Percentiles rank a stretch among this genome's conserved stretches.
phyloP scores from a whole-genome alignment of 345 rosid species.

The Boechera retrofracta region DNA sequence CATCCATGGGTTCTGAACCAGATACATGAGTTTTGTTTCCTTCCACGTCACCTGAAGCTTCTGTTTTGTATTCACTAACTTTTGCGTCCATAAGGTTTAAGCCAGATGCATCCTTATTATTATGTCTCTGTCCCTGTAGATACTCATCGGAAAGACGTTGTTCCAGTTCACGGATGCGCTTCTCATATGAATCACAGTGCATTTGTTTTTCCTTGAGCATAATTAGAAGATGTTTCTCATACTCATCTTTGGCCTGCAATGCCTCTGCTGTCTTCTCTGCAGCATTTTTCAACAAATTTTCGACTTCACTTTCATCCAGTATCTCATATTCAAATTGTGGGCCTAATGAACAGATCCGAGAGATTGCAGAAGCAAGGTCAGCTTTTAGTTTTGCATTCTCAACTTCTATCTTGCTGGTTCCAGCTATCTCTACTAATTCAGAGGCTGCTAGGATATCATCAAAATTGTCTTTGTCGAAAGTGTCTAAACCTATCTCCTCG shows the following conservation, averaged over 20 bases:
- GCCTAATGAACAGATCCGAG: slow-evolving; percentile 67
- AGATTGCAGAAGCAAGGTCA: slow-evolving; percentile 94
- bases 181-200: slow-evolving; percentile 85
- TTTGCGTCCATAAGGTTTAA: slow-evolving; percentile 47
- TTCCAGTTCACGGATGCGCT: slow-evolving; percentile 93
- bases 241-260: slow-evolving; percentile 80
- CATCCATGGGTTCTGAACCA: slow-evolving; percentile 90
- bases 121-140: slow-evolving; percentile 65
- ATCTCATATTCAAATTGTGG: slow-evolving; percentile 72
- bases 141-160: slow-evolving; percentile 77
- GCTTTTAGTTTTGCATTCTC: slow-evolving; percentile 98
- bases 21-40: slow-evolving; percentile 54
- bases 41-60: slow-evolving; percentile 53
- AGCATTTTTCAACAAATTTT: slow-evolving; percentile 64
- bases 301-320: slow-evolving; percentile 68
- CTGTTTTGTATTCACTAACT: slow-evolving; percentile 53
- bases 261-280: slow-evolving; percentile 88
- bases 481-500: slow-evolving; percentile 56
- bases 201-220: slow-evolving; percentile 77
- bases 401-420: slow-evolving; percentile 95
- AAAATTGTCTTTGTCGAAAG: slow-evolving; percentile 52
- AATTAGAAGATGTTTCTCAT: slow-evolving; percentile 70
- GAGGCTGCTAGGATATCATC: slow-evolving; percentile 66
- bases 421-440: slow-evolving; percentile 84
- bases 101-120: slow-evolving; percentile 55